Conservation (phyloP, 352 stramenopile genomes). For the Pythium brassicae region DNA sequence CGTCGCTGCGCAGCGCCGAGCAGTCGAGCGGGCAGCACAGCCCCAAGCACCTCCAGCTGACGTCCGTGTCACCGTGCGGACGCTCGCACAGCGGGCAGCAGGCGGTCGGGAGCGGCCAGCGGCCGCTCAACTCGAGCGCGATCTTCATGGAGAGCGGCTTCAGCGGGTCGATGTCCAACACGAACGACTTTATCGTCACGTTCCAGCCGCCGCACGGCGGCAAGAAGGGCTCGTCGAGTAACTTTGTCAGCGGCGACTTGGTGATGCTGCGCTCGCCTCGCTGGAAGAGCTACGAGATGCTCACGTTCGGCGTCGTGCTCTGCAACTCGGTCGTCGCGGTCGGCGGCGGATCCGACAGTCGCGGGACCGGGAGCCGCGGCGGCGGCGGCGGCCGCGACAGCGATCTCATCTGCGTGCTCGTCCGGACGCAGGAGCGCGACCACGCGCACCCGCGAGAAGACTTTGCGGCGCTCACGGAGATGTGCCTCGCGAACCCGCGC, state of each 20-base stretch:
- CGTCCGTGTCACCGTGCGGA: constrained; percentile 60
- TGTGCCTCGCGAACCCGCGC: constrained; percentile 66
- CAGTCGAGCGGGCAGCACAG: constrained; percentile 31
- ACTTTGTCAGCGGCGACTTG: constrained; percentile 64
- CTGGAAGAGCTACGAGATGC: constrained; percentile 56
- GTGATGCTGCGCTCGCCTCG: constrained; percentile 50
- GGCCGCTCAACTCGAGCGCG: constrained; percentile 34
- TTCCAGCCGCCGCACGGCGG: constrained; percentile 32
- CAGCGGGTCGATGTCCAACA: constrained; percentile 29
- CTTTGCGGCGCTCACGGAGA: constrained; percentile 53
- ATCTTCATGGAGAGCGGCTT: constrained; percentile 78
- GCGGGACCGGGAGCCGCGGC: constrained; percentile 3
- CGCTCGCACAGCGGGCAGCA: constrained; percentile 6
- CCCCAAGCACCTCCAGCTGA: constrained; percentile 26
- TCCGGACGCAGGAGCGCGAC: constrained; percentile 33
- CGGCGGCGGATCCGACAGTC: constrained; percentile 12
- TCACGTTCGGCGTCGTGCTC: constrained; percentile 60
- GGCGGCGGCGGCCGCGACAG: constrained; percentile 13
- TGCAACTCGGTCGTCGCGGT: constrained; percentile 64
- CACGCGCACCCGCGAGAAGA: constrained; percentile 19
- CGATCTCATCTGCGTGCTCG: constrained; percentile 61
- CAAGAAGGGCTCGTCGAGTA: constrained; percentile 15
- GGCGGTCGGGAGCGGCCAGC: constrained; percentile 9
- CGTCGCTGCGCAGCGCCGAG: constrained; percentile 46
- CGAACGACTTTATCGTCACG: constrained; percentile 59